Conservation (phyloP, 225 moss, liverwort and hornwort species). For the Sphagnum tenellum region DNA sequence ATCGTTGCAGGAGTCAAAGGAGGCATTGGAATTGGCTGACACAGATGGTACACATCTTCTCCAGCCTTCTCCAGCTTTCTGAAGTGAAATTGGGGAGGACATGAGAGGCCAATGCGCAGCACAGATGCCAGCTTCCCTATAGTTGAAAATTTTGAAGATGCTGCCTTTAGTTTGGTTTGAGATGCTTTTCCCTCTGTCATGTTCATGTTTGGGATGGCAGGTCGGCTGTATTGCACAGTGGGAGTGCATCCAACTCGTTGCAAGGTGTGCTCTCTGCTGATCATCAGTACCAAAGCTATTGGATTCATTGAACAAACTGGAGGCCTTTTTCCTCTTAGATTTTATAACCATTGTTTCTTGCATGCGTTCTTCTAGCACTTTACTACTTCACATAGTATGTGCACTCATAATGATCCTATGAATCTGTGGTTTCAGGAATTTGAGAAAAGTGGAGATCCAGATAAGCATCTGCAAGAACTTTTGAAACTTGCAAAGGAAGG, state of each 20-base stretch:
- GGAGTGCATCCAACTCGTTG: slow-evolving; percentile 98
- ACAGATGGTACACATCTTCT: slow-evolving; percentile 50
- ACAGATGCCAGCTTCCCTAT: not conserved
- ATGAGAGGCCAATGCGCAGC: too few species aligned
- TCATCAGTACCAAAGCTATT: too few species aligned
- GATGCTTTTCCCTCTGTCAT: too few species aligned
- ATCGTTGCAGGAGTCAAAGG: slow-evolving; percentile 79
- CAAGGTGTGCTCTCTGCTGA: slow-evolving; percentile 27
- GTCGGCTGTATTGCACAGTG: slow-evolving; percentile 85
- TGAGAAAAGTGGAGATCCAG: slow-evolving; percentile 66
- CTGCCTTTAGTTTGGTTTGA: too few species aligned
- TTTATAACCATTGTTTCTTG: too few species aligned
- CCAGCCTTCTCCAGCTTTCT: not conserved
- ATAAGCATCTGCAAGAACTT: slow-evolving; percentile 76
- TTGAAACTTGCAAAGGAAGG: slow-evolving; percentile 73
- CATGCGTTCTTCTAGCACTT: too few species aligned
- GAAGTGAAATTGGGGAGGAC: too few species aligned
- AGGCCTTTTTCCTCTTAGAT: too few species aligned
- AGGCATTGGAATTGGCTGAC: slow-evolving; percentile 73
- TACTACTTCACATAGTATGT: too few species aligned
- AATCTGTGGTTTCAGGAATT: slow-evolving; percentile 45
- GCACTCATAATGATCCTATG: too few species aligned
- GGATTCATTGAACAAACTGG: too few species aligned
- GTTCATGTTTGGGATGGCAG: slow-evolving; percentile 17
- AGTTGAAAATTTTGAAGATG: too few species aligned